These are phyloP conservation scores for Lentinula sp. DNA, from an alignment of 768 basidiomycete species.

Conservation along the genomic window DNA sequence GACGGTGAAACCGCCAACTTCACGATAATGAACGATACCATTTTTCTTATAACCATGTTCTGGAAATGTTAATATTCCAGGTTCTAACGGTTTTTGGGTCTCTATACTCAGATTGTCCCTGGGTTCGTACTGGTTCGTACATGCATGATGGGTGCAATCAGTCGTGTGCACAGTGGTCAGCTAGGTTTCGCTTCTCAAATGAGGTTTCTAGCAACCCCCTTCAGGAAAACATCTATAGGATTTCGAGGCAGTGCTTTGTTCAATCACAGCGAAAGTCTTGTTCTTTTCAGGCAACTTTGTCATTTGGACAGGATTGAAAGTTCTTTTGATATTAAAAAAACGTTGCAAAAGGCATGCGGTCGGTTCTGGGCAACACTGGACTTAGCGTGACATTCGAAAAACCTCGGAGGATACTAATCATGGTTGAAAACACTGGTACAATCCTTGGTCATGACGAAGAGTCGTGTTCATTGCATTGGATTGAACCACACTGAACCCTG, in stretches of 20 bases:
- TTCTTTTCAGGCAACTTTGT: background rate
- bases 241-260: background rate
- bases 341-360: constrained; percentile 27
- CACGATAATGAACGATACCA: background rate
- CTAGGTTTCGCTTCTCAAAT: background rate
- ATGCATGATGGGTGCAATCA: background rate
- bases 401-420: background rate
- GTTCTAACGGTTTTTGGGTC: background rate
- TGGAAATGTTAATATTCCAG: background rate
- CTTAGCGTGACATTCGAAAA: background rate
- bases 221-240: background rate
- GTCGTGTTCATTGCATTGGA: no score
- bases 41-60: no score
- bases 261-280: background rate
- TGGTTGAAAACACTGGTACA: no score
- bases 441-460: no score
- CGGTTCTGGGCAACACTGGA: background rate
- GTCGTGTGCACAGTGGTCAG: background rate
- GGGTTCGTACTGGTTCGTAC: no score
- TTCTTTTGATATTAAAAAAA: constrained; percentile 37
- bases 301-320: background rate
- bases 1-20: constrained; percentile 1
- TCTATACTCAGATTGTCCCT: no score
- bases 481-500: background rate
- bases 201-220: background rate